Base-by-base conservation (phyloP, 1,284 basidiomycete genomes). In the Peniophora sp. region DNA sequence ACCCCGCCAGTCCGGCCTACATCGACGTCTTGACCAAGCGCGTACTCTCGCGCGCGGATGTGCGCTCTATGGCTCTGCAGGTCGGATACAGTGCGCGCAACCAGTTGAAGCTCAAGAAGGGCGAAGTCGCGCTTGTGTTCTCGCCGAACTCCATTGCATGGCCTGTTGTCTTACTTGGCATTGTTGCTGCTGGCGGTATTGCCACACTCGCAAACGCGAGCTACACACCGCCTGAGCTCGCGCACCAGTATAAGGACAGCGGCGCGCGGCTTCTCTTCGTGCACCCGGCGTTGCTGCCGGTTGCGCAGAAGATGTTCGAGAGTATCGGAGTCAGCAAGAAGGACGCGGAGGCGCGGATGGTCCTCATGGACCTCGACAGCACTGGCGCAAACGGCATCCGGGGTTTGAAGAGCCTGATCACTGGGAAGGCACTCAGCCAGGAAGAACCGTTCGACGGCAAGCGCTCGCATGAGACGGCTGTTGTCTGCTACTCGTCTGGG, bases 21-120 rank as follows among this genome's bases (percentile, higher is more conserved):
- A 73, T 90, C 50, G 88, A 92, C 58, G 83, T 81, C 0, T 63
- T 68, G 1, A 76, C 84, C 0, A 83, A 78, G 0, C 67, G 72
- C 1, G 69, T 70, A 2, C 56, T 91, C 24, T 74, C 83, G 0
- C 76, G 88, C n/a, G 75, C 60, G 0, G 72, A 78, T 23, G 64
- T 86, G 22, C 75, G 74, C 24, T 64, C 75, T 20, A 65, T 80
- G n/a, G 72, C 84, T 0, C 68, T 85, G 10, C 68, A 74, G 2
- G 67, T 89, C 15, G 83, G 66, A 0, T 70, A 73, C 56, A 82
- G 81, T 0, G 61, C 87, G n/a, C 69, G 68, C 22, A 60, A 70
- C 51, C 59, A 43, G 66, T 67, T 27, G 61, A 53, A 48, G 47
- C 50, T 57, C 5, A 54, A 60, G 48, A 62, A 69, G 9, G 73